Conservation (phyloP, 2,329 filamentous ascomycete genomes). For the Talaromyces sp. region DNA sequence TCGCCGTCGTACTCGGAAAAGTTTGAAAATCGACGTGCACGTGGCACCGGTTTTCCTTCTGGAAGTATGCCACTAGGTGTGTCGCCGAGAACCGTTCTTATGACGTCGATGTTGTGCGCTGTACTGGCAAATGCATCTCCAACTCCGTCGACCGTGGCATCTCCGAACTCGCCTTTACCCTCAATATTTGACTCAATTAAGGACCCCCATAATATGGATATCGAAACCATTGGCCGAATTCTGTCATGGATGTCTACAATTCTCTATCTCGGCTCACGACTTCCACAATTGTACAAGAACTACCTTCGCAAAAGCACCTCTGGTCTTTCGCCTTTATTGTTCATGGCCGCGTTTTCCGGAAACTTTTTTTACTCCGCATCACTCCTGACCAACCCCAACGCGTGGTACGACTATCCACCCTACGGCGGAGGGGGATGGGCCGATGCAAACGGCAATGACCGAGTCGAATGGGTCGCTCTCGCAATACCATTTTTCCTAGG, state of each 20-base stretch:
- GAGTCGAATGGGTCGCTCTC: slow-evolving; percentile 55
- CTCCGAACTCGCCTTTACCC: slow-evolving; percentile 18
- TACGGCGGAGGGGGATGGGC: slow-evolving; percentile 61
- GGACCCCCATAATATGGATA: slow-evolving; percentile 27
- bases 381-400: slow-evolving; percentile 61
- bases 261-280: slow-evolving; percentile 57
- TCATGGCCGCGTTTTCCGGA: slow-evolving; percentile 64
- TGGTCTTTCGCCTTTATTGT: slow-evolving; percentile 61
- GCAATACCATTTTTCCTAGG: slow-evolving; percentile 64
- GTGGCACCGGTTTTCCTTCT: slow-evolving; percentile 25
- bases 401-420: slow-evolving; percentile 56
- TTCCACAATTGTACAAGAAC: slow-evolving; percentile 67
- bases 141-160: slow-evolving; percentile 23
- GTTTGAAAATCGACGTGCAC: slow-evolving; percentile 36
- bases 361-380: slow-evolving; percentile 66
- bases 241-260: slow-evolving; percentile 57
- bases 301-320: slow-evolving; percentile 60
- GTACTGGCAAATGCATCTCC: slow-evolving; percentile 43
- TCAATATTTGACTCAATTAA: slow-evolving; percentile 4
- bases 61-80: slow-evolving; percentile 27
- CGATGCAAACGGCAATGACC: slow-evolving; percentile 52
- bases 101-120: slow-evolving; percentile 46
- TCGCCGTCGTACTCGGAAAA: slow-evolving; percentile 31
- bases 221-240: slow-evolving; percentile 49
- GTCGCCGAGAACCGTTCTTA: slow-evolving; percentile 44